These are phyloP conservation scores for Cladosporium oxysporum DNA, from an alignment of 2,329 filamentous ascomycete species.

Conservation along the genomic window DNA sequence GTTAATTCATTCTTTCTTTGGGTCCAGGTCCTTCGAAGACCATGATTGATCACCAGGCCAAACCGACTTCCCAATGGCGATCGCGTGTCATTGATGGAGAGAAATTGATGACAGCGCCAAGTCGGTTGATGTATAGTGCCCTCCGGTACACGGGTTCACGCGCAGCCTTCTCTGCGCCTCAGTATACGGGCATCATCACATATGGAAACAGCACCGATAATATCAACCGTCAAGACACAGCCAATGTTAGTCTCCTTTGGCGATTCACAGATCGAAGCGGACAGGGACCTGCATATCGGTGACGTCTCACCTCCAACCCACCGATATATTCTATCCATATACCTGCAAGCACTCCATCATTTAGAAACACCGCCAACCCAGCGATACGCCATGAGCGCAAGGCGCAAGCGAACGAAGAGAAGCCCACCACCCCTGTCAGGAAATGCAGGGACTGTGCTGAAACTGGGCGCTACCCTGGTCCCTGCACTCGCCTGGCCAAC, in stretches of 20 bases:
- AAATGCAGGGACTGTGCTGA: conserved; percentile 13
- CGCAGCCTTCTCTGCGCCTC: neutral
- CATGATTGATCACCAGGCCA: neutral
- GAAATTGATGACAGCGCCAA: neutral
- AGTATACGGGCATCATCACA: neutral
- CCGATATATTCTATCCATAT: neutral
- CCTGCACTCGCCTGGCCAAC: conserved; percentile 10
- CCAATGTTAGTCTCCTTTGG: neutral
- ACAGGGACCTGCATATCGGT: neutral
- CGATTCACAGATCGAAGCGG: neutral
- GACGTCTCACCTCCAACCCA: neutral
- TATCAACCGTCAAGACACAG: neutral
- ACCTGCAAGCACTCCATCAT: neutral
- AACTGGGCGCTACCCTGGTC: conserved; percentile 15
- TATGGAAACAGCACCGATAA: neutral
- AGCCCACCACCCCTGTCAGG: neutral
- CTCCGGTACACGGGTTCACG: neutral
- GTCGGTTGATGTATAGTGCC: neutral
- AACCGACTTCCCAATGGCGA: neutral
- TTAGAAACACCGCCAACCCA: neutral
- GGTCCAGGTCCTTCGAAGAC: neutral
- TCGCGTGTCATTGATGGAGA: neutral
- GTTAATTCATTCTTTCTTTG: neutral
- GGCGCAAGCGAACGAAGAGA: neutral
- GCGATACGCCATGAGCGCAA: conserved; percentile 5